Percentiles rank a stretch among this genome's conserved stretches.
phyloP scores from a whole-genome alignment of 352 stramenopile species.

The Globisporangium takayamanum region DNA sequence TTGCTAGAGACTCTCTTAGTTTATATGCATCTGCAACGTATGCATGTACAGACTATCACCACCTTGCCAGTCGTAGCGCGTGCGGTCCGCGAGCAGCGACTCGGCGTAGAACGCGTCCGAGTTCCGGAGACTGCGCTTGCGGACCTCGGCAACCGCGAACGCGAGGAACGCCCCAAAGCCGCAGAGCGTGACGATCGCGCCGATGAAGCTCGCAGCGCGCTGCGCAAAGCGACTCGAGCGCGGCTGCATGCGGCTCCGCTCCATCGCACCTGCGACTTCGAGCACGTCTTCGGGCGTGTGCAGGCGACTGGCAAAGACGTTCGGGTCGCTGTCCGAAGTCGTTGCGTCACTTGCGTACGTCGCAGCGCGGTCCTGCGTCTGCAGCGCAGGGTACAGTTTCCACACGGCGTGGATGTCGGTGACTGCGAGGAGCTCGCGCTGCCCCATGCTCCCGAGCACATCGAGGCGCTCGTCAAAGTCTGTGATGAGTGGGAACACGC shows the following conservation, averaged over 20 bases:
- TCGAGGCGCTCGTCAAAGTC: slow-evolving; percentile 36
- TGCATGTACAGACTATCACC: background rate
- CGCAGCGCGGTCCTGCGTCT: slow-evolving; percentile 28
- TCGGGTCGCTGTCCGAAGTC: slow-evolving; percentile 2
- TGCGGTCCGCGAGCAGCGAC: slow-evolving; percentile 58
- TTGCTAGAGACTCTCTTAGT: background rate
- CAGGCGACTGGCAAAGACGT: slow-evolving; percentile 53
- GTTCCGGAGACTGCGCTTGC: slow-evolving; percentile 25
- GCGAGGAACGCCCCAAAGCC: slow-evolving; percentile 36
- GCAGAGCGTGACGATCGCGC: slow-evolving; percentile 53
- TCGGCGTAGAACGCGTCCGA: slow-evolving; percentile 51
- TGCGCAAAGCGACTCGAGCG: slow-evolving; percentile 24
- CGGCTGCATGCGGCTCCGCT: background rate
- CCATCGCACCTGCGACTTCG: slow-evolving; percentile 5
- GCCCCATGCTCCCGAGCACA: slow-evolving; percentile 64
- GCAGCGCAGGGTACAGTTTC: slow-evolving; percentile 59
- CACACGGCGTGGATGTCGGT: slow-evolving; percentile 75
- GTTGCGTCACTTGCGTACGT: slow-evolving; percentile 23
- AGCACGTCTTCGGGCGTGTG: slow-evolving; percentile 46
- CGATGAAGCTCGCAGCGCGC: slow-evolving; percentile 57
- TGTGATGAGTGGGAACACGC: slow-evolving; percentile 52
- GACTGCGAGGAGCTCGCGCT: slow-evolving; percentile 61
- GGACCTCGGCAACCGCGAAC: slow-evolving; percentile 31
- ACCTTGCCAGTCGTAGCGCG: slow-evolving; percentile 22
- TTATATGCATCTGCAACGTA: background rate